Evolutionary conservation across 768 basidiomycete species (phyloP).

Genomic region (Hydnum rufescens): DNA sequence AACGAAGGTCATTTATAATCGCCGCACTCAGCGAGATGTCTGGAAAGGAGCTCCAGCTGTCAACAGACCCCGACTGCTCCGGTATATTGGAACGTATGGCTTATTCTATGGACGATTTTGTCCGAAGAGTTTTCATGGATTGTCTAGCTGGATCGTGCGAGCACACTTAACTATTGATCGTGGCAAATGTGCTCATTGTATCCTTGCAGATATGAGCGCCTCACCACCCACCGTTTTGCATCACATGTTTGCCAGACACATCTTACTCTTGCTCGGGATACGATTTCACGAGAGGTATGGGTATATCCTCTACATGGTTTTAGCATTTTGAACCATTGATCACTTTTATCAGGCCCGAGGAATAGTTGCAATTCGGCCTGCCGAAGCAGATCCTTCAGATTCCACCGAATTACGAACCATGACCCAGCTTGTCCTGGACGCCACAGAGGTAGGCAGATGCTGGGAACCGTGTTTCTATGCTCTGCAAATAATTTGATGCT

Average conservation of each 20-base stretch:
- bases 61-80: constrained; percentile 89
- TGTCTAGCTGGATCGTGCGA: constrained; percentile 76
- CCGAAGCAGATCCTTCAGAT: constrained; percentile 10
- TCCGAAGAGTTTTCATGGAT: constrained; percentile 78
- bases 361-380: background rate
- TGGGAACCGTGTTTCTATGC: background rate
- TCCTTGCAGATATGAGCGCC: constrained; percentile 33
- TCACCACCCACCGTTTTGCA: constrained; percentile 69
- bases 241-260: constrained; percentile 93
- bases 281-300: constrained; percentile 47
- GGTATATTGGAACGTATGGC: constrained; percentile 74
- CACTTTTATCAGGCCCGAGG: background rate
- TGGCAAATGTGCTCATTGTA: background rate
- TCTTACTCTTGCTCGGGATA: constrained; percentile 42
- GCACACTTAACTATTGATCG: background rate
- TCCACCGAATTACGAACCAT: constrained; percentile 19
- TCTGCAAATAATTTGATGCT: background rate
- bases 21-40: constrained; percentile 72
- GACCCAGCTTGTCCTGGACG: constrained; percentile 16
- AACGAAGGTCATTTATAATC: constrained; percentile 54
- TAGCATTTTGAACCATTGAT: background rate
- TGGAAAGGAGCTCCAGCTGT: constrained; percentile 72
- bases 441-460: constrained; percentile 9
- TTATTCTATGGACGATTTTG: constrained; percentile 91
- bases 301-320: constrained; percentile 1